These are phyloP conservation scores for Chernovozyma sophiae-reginae DNA, from an alignment of 1,139 yeast genomes.

Conservation along the genomic window DNA sequence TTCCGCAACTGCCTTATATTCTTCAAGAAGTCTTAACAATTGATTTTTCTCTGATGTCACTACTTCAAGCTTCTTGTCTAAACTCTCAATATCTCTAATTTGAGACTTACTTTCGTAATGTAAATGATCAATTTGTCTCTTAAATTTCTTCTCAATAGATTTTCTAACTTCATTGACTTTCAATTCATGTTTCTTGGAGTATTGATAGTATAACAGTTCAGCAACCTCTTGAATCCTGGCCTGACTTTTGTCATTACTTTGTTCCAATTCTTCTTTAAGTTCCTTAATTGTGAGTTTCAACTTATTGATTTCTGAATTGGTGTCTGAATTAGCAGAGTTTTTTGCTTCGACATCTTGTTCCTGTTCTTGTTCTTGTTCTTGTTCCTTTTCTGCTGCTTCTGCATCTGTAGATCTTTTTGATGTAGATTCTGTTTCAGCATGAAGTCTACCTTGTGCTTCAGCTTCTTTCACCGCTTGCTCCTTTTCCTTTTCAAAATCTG, in stretches of 20 bases:
- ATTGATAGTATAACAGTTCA: slow-evolving; percentile 62
- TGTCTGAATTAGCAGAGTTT: not conserved
- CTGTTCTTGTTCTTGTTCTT: not conserved
- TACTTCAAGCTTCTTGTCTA: slow-evolving; percentile 38
- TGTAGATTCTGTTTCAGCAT: not conserved
- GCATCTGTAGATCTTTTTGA: not conserved
- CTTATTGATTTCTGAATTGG: not conserved
- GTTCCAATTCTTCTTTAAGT: slow-evolving; percentile 17
- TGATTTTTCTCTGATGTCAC: slow-evolving; percentile 56
- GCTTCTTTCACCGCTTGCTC: not conserved
- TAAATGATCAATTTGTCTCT: slow-evolving; percentile 36
- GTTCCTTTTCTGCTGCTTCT: not conserved
- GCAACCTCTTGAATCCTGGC: slow-evolving; percentile 54
- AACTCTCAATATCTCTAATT: slow-evolving; percentile 41
- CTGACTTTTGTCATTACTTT: slow-evolving; percentile 42
- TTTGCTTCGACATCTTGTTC: not conserved
- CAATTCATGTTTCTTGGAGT: slow-evolving; percentile 65
- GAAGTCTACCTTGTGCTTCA: not conserved
- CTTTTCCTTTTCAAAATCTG: slow-evolving; percentile 1
- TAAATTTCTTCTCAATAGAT: slow-evolving; percentile 49
- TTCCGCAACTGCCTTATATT: slow-evolving; percentile 6
- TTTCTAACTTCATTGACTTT: slow-evolving; percentile 54
- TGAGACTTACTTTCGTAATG: slow-evolving; percentile 38
- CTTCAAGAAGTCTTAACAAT: slow-evolving; percentile 19
- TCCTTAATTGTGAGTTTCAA: slow-evolving; percentile 16